A percentile compares a stretch with the other conserved stretches of the same genome.
These are phyloP conservation scores for Carex littledalei DNA, from an alignment of 176 grass and related monocot species.

Conservation along the genomic window DNA sequence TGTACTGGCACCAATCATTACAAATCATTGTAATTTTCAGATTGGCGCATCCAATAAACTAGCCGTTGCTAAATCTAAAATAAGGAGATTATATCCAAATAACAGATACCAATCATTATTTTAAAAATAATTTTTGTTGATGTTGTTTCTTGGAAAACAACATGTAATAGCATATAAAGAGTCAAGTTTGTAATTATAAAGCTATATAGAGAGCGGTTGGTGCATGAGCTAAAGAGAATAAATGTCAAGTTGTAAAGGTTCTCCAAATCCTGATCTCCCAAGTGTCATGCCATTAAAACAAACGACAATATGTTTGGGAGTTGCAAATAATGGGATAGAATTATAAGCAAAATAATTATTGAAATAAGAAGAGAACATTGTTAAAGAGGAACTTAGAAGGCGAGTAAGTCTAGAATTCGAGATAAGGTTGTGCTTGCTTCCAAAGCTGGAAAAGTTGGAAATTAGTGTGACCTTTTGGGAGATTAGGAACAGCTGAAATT, in stretches of 20 bases:
- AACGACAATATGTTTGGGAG: conserved; percentile 1
- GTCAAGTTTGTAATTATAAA: neutral
- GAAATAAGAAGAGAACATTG: neutral
- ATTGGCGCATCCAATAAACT: too few species aligned
- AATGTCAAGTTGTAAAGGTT: neutral
- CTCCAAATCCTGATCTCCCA: neutral
- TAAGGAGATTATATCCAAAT: neutral
- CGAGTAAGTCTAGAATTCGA: neutral
- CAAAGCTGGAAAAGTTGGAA: neutral
- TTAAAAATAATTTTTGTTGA: neutral
- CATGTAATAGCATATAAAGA: neutral
- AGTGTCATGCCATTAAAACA: conserved; percentile 1
- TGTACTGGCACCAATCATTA: too few species aligned
- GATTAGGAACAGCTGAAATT: too few species aligned
- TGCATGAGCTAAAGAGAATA: neutral
- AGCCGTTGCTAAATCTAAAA: too few species aligned
- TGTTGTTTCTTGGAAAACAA: neutral
- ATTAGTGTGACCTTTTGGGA: neutral
- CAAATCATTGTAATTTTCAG: too few species aligned
- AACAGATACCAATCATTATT: neutral
- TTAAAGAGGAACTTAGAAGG: neutral
- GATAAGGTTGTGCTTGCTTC: neutral
- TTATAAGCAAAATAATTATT: neutral
- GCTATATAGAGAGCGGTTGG: neutral
- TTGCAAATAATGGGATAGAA: neutral